Evolutionary conservation across 2,329 filamentous ascomycete species (phyloP).

Genomic region (Teratosphaeria nubilosa): DNA sequence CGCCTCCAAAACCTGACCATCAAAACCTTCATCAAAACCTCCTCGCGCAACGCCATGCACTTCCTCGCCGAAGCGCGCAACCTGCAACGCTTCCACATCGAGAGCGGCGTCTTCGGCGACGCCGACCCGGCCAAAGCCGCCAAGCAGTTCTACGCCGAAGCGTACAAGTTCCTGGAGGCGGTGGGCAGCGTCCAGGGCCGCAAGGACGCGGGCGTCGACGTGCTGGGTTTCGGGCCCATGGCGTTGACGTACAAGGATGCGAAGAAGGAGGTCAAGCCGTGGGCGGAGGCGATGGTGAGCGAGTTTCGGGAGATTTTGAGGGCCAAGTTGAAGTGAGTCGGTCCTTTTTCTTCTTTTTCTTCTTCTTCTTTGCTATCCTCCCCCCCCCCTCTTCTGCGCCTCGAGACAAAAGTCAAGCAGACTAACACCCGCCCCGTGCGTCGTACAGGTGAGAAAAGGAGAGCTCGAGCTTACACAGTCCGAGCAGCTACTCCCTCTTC

Average conservation of each 20-base stretch:
- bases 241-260: slow-evolving; percentile 22
- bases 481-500: neutral
- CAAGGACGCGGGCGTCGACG: slow-evolving; percentile 18
- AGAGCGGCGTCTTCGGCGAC: slow-evolving; percentile 17
- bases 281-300: slow-evolving; percentile 12
- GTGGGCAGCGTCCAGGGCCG: slow-evolving; percentile 13
- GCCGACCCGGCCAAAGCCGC: slow-evolving; percentile 24
- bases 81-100: slow-evolving; percentile 21
- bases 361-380: neutral
- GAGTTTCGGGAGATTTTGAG: slow-evolving; percentile 19
- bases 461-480: neutral
- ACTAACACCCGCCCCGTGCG: neutral
- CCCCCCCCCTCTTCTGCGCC: neutral
- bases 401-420: neutral
- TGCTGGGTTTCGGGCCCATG: slow-evolving; percentile 19
- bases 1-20: slow-evolving; percentile 18
- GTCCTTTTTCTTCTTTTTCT: slow-evolving; percentile 1
- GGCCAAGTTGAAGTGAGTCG: slow-evolving; percentile 25
- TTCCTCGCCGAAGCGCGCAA: slow-evolving; percentile 23
- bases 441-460: neutral
- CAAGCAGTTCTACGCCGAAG: slow-evolving; percentile 26
- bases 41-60: slow-evolving; percentile 23
- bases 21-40: slow-evolving; percentile 20
- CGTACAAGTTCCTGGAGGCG: slow-evolving; percentile 20
- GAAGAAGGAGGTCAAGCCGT: slow-evolving; percentile 11